A percentile compares a stretch with the other conserved stretches of the same genome.
Conservation (phyloP, 1,284 basidiomycete species). For the Moesziomyces antarcticus region DNA sequence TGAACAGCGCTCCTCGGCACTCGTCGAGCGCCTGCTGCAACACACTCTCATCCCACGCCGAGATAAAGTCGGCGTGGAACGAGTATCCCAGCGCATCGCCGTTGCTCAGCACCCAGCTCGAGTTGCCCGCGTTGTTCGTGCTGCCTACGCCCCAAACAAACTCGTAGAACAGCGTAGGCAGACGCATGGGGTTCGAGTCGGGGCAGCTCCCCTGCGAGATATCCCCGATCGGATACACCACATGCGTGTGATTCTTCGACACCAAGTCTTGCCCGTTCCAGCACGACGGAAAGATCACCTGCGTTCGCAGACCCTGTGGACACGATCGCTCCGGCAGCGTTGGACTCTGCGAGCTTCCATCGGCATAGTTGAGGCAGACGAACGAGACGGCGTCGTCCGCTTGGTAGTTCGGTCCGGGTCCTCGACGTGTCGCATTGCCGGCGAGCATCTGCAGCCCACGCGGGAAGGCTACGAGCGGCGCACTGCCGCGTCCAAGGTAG, state of each 20-base stretch:
- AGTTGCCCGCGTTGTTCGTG: constrained; percentile 18
- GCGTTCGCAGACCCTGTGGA: constrained; percentile 68
- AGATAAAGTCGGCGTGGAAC: constrained; percentile 73
- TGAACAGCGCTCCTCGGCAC: constrained; percentile 70
- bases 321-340: constrained; percentile 34
- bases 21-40: constrained; percentile 72
- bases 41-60: constrained; percentile 67
- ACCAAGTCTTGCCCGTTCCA: constrained; percentile 72
- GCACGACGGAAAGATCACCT: constrained; percentile 71
- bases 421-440: constrained; percentile 64
- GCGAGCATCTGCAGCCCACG: constrained; percentile 70
- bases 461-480: constrained; percentile 68
- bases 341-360: constrained; percentile 48
- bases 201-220: constrained; percentile 71
- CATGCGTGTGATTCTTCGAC: constrained; percentile 69
- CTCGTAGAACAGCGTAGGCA: constrained; percentile 73
- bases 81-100: constrained; percentile 66
- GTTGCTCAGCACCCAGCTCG: constrained; percentile 41
- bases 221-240: constrained; percentile 66
- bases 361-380: constrained; percentile 69
- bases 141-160: constrained; percentile 53
- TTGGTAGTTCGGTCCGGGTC: constrained; percentile 21
- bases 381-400: constrained; percentile 67
- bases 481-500: constrained; percentile 65
- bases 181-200: constrained; percentile 69